Base-by-base conservation (phyloP, 2,329 filamentous ascomycete species). In the Lasiodiplodia theobromae region DNA sequence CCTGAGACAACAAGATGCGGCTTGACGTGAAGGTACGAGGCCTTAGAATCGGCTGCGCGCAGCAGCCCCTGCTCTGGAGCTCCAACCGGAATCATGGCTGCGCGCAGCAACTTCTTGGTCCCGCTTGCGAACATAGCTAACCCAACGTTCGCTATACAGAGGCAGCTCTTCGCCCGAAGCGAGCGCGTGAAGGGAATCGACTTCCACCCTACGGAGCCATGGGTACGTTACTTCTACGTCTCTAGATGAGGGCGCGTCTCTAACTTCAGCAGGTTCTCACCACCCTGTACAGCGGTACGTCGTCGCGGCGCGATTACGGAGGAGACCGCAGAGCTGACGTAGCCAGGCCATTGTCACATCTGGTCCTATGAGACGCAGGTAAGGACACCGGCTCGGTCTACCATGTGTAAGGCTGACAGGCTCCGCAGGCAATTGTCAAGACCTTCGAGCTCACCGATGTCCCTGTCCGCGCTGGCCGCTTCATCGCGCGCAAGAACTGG, bases 371-470 rank as follows among this genome's bases (percentile, higher is more conserved):
- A 97, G 83, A 96, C 94, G 64, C 94, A 97, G 81, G 85, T 86
- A 80, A 64, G 53, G 10, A 28, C 4, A 12, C 31, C 49, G 31
- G 18, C 51, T 37, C 18, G 14, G 23, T n/a, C 38, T 28, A 38
- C 8, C 53, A 44, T 11, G 37, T 7, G 25, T 47, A 21, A 23
- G 49, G 37, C 74, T 78, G 62, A 80, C 69, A 70, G 71, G n/a
- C 14, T 70, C 14, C 66, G 67, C 70, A 89, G 82, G 92, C 94
- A 72, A 94, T 98, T 72, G 93, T 99, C 83, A 98, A 98, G 86
- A 97, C 95, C 4, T 99, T 99, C 82, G 96, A 99, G 84, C 90
- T 98, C 73, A 97, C 95, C 79, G 96, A 99, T 86, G 96, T 99
- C 63, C 96, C 96, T 72, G 95, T 99, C 69, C 92, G 96, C 81